A percentile compares a stretch with the other conserved stretches of the same genome.
phyloP scores from a whole-genome alignment of 441 rosid genomes.

The Biscutella laevigata region DNA sequence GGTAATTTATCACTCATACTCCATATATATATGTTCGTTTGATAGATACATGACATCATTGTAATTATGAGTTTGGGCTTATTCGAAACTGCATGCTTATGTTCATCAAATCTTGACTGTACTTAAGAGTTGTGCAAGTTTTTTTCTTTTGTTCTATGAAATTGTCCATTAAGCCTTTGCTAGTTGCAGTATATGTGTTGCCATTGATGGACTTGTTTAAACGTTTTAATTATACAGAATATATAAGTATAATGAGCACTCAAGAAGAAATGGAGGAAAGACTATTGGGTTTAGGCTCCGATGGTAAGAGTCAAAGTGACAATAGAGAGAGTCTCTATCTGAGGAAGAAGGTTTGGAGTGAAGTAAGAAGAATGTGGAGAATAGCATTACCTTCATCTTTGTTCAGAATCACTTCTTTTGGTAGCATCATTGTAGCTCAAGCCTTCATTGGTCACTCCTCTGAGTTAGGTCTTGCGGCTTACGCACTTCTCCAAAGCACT shows the following conservation, averaged over 20 bases:
- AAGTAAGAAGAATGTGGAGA: constrained; percentile 29
- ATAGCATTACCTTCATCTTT: constrained; percentile 32
- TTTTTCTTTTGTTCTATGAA: too few relatives aligned
- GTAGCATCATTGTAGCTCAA: constrained; percentile 33
- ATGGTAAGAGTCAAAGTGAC: not conserved
- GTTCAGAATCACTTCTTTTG: constrained; percentile 26
- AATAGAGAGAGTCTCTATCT: constrained; percentile 15
- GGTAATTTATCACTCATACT: constrained; percentile 4
- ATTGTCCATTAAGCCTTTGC: too few relatives aligned
- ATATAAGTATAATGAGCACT: too few relatives aligned
- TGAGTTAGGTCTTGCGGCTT: constrained; percentile 29
- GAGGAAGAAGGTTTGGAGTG: constrained; percentile 27
- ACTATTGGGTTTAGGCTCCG: constrained; percentile 17
- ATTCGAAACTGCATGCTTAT: too few relatives aligned
- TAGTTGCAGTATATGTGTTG: too few relatives aligned
- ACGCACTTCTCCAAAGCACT: constrained; percentile 36
- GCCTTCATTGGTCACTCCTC: constrained; percentile 35
- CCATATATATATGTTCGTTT: not conserved
- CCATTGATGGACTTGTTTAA: too few relatives aligned
- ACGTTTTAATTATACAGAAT: too few relatives aligned
- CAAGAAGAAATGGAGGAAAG: constrained; percentile 31
- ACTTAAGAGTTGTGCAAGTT: too few relatives aligned
- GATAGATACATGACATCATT: too few relatives aligned
- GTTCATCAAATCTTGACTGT: too few relatives aligned
- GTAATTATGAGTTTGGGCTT: too few relatives aligned